A percentile compares a stretch with the other conserved stretches of the same genome.
Evolutionary conservation across 805 yeast genomes (phyloP).

Genomic region (Blastobotrys peoriensis): DNA sequence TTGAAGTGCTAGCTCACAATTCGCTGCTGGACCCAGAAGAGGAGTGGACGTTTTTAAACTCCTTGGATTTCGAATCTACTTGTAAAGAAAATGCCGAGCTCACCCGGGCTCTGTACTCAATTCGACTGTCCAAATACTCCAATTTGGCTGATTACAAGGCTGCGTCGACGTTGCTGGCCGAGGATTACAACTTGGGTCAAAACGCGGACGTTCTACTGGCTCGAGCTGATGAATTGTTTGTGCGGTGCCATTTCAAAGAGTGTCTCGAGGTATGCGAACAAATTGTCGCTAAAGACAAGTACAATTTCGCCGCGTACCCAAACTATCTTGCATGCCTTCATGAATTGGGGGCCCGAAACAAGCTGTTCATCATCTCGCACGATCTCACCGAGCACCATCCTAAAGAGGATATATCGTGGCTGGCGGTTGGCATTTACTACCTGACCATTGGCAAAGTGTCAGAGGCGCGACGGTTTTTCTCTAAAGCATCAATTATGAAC

Average conservation of each 20-base stretch:
- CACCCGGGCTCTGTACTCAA: conserved; percentile 67
- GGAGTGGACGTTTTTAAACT: conserved; percentile 72
- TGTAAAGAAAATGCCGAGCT: conserved; percentile 77
- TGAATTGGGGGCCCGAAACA: conserved; percentile 78
- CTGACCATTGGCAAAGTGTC: conserved; percentile 61
- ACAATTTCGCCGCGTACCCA: conserved; percentile 67
- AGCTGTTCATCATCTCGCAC: conserved; percentile 74
- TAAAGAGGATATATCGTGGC: conserved; percentile 77
- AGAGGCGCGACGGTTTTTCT: conserved; percentile 83
- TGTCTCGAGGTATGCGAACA: conserved; percentile 71
- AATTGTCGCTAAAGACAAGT: conserved; percentile 46
- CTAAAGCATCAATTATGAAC: conserved; percentile 80
- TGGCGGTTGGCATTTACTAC: conserved; percentile 88
- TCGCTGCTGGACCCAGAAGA: conserved; percentile 76
- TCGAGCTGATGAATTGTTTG: conserved; percentile 62
- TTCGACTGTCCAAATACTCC: conserved; percentile 64
- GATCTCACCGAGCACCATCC: conserved; percentile 82
- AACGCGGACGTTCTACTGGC: conserved; percentile 66
- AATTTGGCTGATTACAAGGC: conserved; percentile 54
- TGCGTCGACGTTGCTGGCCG: conserved; percentile 58
- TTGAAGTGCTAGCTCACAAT: conserved; percentile 65
- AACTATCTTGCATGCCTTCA: conserved; percentile 75
- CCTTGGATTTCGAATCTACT: conserved; percentile 52
- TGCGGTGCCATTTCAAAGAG: conserved; percentile 71
- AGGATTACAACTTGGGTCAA: conserved; percentile 63